phyloP scores from a whole-genome alignment of 2,329 filamentous ascomycete genomes.

The Cladophialophora chaetospira region DNA sequence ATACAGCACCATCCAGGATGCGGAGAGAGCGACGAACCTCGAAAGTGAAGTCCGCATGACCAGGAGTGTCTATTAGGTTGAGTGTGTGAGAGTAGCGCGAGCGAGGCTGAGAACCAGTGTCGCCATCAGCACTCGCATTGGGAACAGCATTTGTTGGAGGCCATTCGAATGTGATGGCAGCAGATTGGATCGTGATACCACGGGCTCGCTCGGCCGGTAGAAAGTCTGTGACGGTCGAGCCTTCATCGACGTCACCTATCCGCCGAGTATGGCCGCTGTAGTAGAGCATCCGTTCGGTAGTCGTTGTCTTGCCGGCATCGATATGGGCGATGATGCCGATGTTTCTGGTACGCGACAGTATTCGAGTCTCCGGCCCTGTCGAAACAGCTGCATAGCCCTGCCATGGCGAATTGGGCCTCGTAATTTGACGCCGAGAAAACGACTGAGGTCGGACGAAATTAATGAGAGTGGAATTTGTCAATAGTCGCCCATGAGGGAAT shows the following conservation, averaged over 20 bases:
- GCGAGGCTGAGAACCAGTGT: conserved; percentile 42
- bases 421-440: background rate
- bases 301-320: conserved; percentile 97
- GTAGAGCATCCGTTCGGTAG: conserved; percentile 97
- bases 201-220: conserved; percentile 86
- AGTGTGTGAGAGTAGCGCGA: conserved; percentile 67
- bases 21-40: conserved; percentile 89
- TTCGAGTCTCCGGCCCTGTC: conserved; percentile 15
- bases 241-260: conserved; percentile 93
- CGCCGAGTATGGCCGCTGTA: conserved; percentile 87
- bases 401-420: conserved; percentile 14
- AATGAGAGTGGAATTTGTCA: conserved; percentile 24
- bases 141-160: conserved; percentile 56
- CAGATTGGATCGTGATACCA: conserved; percentile 97
- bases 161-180: conserved; percentile 94
- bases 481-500: conserved; percentile 19
- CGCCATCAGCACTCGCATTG: conserved; percentile 30
- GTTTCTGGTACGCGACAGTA: conserved; percentile 73
- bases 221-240: conserved; percentile 96
- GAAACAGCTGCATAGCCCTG: background rate
- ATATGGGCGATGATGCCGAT: conserved; percentile 99
- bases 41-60: conserved; percentile 96
- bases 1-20: conserved; percentile 87
- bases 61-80: conserved; percentile 93
- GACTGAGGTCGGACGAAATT: conserved; percentile 3